Evolutionary conservation across 345 rosid genomes (phyloP).

Genomic region (Orychophragmus violaceus): DNA sequence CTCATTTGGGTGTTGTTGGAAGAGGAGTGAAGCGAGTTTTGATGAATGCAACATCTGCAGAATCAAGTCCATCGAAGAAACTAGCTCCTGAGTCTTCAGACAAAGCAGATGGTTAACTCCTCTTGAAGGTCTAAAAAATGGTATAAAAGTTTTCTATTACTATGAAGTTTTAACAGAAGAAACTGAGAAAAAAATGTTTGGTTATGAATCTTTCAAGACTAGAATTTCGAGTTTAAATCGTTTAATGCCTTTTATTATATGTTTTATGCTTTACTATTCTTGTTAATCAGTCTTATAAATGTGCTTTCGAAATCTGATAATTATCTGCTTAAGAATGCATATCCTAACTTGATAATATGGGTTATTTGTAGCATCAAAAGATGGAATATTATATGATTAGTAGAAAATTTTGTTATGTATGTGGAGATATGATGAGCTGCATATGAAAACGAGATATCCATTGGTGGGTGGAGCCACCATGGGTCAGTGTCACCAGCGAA

Average conservation of each 20-base stretch:
- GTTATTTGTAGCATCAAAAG: conserved; percentile 7
- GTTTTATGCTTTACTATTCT: background rate
- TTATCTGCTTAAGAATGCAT: background rate
- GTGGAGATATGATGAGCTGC: conserved; percentile 5
- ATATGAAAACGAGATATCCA: background rate
- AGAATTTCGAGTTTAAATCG: background rate
- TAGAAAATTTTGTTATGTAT: background rate
- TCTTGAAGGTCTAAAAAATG: background rate
- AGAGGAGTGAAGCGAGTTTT: conserved; percentile 88
- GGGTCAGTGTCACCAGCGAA: conserved; percentile 17
- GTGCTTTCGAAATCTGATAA: background rate
- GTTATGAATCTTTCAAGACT: conserved; percentile 1
- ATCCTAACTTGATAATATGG: background rate
- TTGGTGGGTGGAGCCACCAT: background rate
- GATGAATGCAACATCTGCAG: conserved; percentile 38
- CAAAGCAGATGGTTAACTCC: conserved; percentile 41
- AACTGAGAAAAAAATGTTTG: background rate
- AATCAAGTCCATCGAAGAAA: conserved; percentile 57
- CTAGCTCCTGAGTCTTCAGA: conserved; percentile 40
- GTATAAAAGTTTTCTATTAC: background rate
- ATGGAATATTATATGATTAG: background rate
- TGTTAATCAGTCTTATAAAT: too few species aligned
- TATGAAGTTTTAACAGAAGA: background rate
- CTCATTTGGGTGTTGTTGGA: conserved; percentile 84
- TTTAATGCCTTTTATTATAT: background rate